Base-by-base conservation (phyloP, 805 yeast species). In the Cyberlindnera americana region DNA sequence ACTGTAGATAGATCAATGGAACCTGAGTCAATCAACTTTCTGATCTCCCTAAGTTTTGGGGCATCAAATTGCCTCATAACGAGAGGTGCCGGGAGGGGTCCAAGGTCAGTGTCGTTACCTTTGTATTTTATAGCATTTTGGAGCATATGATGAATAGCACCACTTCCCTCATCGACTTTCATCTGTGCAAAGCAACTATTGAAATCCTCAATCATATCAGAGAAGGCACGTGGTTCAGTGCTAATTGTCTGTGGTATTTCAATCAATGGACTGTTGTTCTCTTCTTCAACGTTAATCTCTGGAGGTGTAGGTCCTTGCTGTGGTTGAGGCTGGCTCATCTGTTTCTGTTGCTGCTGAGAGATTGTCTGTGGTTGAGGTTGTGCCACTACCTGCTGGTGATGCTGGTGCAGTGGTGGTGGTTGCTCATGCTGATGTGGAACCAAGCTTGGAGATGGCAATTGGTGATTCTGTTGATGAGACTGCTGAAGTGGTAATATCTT, bases 21-120 rank as follows among this genome's bases (percentile, higher is more conserved):
- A 35, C 78, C 75, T 8, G 71, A 62, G 57, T 83, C 90, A 40
- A 85, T 68, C 22, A 69, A 65, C 60, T 91, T 90, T 42, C 98
- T 73, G 42, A 89, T 72, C 54, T 93, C 99, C 40, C 98, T 71
- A 41, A 91, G 67, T 47, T 79, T 84, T 5, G 96, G 91, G 0
- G 96, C 85, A 60, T 89, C 96, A 62, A 85, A 89, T 39, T 77
- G 81, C 46, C 95, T 77, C 19, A 74, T 67, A 2, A 78, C 65
- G 18, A 75, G 64, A 22, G 90, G 81, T 40, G 82, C 89, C 0
- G 96, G 95, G 21, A 86, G 67, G 6, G 90, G 83, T 3, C 90
- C 91, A 53, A 80, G 75, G 50, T 75, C 75, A 15, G 70, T 65
- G 38, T 72, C 70, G 40, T 74, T 70, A 6, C 72, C 73, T 12